Evolutionary conservation across 2,329 filamentous ascomycete genomes (phyloP), one percentile per base, ranked within the genome.

Genomic region (Diaporthe ilicicola): DNA sequence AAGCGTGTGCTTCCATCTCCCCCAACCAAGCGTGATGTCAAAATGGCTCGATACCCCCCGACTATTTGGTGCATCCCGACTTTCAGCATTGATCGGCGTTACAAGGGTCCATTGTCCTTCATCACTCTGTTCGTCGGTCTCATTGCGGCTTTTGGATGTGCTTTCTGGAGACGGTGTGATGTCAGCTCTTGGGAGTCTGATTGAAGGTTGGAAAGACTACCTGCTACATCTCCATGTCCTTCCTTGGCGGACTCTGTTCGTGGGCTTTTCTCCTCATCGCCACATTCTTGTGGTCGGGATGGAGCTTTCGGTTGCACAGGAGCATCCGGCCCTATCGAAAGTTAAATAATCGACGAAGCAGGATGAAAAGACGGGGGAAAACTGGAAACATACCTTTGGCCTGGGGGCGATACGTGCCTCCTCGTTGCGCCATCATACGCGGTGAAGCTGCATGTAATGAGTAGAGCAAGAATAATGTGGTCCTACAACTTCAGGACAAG

Each of bases 261-360:
- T 17, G 5, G 13, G 7, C 24, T 51, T 13, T 29, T 17, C 48
- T 29, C n/a, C n/a, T n/a, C 48, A 51, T 27, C 13, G 10, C 19
- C 13, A 9, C 15, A 51, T 29, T 29, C 13, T 29, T 29, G 24
- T 6, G 13, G 48, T 51, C 17, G 24, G 6, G 12, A 19, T 15
- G 13, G 1, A 17, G 24, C 15, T 51, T 19, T 3, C 6, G 24
- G 12, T 29, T 0, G 1, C 1, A 6, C 13, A 17, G 48, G 0
- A 29, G 48, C 13, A 7, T 1, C 48, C 1, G 24, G 4, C 17
- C 19, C 24, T 51, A 13, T 2, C 29, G 5, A 9, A 19, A 9
- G 24, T 17, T 51, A 51, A 5, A 51, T 17, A 17, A 4, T 17
- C 10, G 17, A 15, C 22, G 10, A 15, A 17, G 2, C 3, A 51